Evolutionary conservation across 2,329 filamentous ascomycete species (phyloP).

Genomic region (Cladosporium sp.): DNA sequence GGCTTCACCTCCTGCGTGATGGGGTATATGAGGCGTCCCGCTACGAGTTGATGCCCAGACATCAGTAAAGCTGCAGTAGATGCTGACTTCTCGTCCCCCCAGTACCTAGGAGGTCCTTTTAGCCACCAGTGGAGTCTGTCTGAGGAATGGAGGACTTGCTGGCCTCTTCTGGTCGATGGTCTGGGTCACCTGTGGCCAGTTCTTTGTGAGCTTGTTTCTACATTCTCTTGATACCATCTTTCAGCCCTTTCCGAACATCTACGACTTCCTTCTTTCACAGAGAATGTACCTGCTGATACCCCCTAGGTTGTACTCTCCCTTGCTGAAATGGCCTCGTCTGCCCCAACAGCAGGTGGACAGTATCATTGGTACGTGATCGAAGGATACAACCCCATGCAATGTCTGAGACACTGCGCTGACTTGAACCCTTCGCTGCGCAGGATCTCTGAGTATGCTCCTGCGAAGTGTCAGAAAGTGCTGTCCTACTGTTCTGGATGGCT

Average conservation of each 20-base stretch:
- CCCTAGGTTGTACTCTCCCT: conserved; percentile 33
- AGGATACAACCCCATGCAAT: neutral
- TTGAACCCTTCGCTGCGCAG: neutral
- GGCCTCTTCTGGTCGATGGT: conserved; percentile 14
- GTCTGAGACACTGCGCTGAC: neutral
- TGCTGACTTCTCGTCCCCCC: neutral
- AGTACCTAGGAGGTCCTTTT: conserved; percentile 18
- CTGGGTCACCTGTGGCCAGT: conserved; percentile 8
- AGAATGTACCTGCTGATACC: neutral
- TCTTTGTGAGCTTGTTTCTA: neutral
- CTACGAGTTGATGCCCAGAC: neutral
- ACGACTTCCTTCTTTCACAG: neutral
- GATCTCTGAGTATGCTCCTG: conserved; percentile 36
- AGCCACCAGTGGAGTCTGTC: conserved; percentile 12
- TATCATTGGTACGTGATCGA: conserved; percentile 26
- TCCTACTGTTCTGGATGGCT: conserved; percentile 17
- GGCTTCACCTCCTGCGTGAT: conserved; percentile 15
- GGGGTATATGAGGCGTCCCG: neutral
- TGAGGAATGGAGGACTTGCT: conserved; percentile 15
- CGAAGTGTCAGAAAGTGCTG: conserved; percentile 28
- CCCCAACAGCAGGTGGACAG: conserved; percentile 32
- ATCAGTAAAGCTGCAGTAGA: neutral
- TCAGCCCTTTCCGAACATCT: neutral
- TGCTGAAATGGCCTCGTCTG: conserved; percentile 38
- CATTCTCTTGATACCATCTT: too few relatives aligned